These are phyloP conservation scores for Fusarium ambrosium DNA, from an alignment of 2,329 filamentous ascomycete genomes.

Conservation along the genomic window DNA sequence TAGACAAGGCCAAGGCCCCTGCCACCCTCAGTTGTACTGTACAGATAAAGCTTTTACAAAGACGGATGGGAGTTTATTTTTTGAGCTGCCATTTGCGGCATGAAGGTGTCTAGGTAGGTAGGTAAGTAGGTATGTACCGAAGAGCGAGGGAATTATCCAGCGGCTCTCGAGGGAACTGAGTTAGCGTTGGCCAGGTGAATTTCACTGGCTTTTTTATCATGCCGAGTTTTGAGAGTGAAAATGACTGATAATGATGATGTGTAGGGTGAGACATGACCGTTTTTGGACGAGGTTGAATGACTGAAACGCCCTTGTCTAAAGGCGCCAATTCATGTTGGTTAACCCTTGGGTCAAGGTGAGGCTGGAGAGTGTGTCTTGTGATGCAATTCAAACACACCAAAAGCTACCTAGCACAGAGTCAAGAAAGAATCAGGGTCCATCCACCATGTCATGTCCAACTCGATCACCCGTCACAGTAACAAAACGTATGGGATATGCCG, in stretches of 20 bases:
- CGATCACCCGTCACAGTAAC: slow-evolving; percentile 2
- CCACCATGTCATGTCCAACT: slow-evolving; percentile 30
- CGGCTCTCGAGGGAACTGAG: slow-evolving; percentile 7
- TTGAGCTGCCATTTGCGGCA: slow-evolving; percentile 6
- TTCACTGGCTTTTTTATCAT: not conserved
- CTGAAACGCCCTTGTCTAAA: not conserved
- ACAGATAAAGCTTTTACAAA: slow-evolving; percentile 29
- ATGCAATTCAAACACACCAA: not conserved
- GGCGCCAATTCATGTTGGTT: not conserved
- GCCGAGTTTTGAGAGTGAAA: not conserved
- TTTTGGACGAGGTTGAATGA: not conserved
- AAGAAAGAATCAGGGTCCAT: slow-evolving; percentile 36
- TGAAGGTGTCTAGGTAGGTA: slow-evolving; percentile 11
- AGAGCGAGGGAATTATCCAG: not conserved
- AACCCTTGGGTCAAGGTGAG: not conserved
- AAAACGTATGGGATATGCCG: slow-evolving; percentile 3
- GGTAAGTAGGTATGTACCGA: not conserved
- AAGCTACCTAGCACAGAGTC: not conserved
- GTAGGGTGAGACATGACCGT: slow-evolving; percentile 3
- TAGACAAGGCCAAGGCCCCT: slow-evolving; percentile 17
- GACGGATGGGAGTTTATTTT: slow-evolving; percentile 16
- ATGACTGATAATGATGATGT: slow-evolving; percentile 3
- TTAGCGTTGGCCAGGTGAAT: slow-evolving; percentile 9
- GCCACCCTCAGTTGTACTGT: slow-evolving; percentile 30
- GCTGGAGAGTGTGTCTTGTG: slow-evolving; percentile 4